phyloP scores from a whole-genome alignment of 2,329 filamentous ascomycete genomes.

The Microcera coccophila region DNA sequence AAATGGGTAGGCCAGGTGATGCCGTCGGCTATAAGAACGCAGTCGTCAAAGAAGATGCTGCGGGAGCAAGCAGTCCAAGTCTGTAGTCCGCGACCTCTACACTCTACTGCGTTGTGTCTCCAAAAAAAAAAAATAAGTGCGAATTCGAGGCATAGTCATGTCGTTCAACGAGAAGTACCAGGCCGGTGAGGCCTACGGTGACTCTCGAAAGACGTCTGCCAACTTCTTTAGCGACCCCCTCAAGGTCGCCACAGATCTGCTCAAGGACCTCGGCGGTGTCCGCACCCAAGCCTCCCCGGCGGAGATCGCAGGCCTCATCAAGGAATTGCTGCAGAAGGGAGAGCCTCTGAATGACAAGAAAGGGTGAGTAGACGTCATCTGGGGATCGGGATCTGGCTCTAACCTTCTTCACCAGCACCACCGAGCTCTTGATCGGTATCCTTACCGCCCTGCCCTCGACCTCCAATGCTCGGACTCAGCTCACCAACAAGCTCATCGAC shows the following conservation, averaged over 20 bases:
- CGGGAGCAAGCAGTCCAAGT: too few species aligned
- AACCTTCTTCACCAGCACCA: conserved; percentile 30
- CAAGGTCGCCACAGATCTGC: conserved; percentile 31
- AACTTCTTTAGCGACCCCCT: conserved; percentile 31
- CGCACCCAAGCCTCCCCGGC: conserved; percentile 24
- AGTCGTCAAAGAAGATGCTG: too few species aligned
- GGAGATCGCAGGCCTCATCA: conserved; percentile 32
- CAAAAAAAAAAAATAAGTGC: too few species aligned
- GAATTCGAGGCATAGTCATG: conserved; percentile 23
- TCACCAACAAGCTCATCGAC: conserved; percentile 50
- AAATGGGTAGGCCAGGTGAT: too few species aligned
- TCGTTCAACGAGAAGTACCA: conserved; percentile 35
- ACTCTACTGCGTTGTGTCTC: too few species aligned
- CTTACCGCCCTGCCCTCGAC: conserved; percentile 35
- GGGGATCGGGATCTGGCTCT: conserved; percentile 4
- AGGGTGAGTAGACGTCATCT: conserved; percentile 24
- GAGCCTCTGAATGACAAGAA: conserved; percentile 57
- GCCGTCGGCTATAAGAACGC: too few species aligned
- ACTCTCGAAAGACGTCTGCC: conserved; percentile 19
- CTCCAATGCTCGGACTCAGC: conserved; percentile 30
- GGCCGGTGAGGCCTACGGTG: conserved; percentile 36
- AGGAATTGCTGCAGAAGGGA: conserved; percentile 37
- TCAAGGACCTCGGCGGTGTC: conserved; percentile 31
- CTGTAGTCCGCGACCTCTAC: too few species aligned
- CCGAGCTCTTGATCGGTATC: conserved; percentile 39